These are phyloP conservation scores for Schizosaccharomyces cryophilus DNA, from an alignment of 805 yeast species.

Conservation along the genomic window DNA sequence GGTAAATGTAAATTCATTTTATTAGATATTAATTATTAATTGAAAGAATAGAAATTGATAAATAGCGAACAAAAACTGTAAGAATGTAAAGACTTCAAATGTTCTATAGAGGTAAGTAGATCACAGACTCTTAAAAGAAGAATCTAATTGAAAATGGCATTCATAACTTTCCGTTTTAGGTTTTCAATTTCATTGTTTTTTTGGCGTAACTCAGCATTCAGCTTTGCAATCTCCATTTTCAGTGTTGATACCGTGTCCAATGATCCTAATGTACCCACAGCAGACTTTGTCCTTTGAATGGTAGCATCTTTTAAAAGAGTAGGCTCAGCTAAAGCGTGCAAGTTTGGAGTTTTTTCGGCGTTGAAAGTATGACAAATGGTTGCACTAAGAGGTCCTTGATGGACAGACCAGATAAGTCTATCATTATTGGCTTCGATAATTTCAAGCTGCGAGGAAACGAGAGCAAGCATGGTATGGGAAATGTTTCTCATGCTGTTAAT, in stretches of 20 bases:
- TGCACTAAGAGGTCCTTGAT: not conserved
- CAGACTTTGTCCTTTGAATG: not conserved
- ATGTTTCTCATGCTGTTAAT: not conserved
- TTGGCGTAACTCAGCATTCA: not conserved
- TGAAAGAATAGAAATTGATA: no score
- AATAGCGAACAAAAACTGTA: no score
- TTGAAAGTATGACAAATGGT: not conserved
- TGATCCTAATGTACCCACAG: not conserved
- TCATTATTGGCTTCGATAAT: not conserved
- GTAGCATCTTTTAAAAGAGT: not conserved
- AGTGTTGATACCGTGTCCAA: not conserved
- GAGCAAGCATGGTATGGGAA: not conserved
- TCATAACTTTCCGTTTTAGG: not conserved
- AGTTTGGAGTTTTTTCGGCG: not conserved
- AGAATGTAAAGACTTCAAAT: no score
- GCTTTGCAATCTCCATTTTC: not conserved
- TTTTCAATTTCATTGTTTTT: not conserved
- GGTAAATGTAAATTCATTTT: no score
- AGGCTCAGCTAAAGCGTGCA: not conserved
- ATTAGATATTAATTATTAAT: no score
- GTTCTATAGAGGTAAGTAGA: no score
- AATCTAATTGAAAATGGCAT: not conserved
- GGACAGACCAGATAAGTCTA: not conserved
- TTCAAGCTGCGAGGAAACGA: not conserved
- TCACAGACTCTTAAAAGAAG: not conserved